Percentiles rank a stretch among this genome's conserved stretches.
phyloP scores from a whole-genome alignment of 331 rosid species.

The Prunus yedoensis region DNA sequence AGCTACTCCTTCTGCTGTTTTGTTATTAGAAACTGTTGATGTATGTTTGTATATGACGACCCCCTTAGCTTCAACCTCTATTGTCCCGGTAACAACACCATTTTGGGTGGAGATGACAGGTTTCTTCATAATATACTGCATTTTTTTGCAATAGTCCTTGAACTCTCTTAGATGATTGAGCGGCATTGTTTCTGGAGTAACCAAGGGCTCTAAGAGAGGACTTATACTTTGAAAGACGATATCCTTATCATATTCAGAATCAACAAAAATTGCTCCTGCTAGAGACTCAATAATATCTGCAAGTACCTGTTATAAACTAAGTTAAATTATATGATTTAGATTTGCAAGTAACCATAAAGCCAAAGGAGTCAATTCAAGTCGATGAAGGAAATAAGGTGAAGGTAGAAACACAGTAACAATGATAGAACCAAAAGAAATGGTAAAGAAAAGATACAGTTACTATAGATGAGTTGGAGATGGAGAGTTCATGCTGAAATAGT shows the following conservation, averaged over 20 bases:
- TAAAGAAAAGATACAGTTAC: no score
- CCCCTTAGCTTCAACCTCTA: slow-evolving; percentile 53
- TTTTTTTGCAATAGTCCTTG: slow-evolving; percentile 38
- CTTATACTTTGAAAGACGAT: slow-evolving; percentile 54
- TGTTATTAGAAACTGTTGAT: slow-evolving; percentile 15
- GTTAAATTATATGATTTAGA: no score
- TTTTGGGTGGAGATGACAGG: not conserved
- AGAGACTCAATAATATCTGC: slow-evolving; percentile 83
- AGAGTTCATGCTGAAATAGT: no score
- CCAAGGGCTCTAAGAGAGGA: slow-evolving; percentile 75
- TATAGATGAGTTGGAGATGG: no score
- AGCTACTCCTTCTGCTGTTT: slow-evolving; percentile 41
- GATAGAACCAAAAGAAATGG: no score
- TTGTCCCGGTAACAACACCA: slow-evolving; percentile 27
- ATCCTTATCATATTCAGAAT: slow-evolving; percentile 59
- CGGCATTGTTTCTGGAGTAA: slow-evolving; percentile 62
- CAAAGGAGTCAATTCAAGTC: no score
- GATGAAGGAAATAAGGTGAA: no score
- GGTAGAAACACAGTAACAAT: no score
- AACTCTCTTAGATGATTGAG: slow-evolving; percentile 53
- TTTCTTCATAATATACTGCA: slow-evolving; percentile 25
- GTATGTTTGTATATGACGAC: slow-evolving; percentile 20
- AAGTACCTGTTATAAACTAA: slow-evolving; percentile 51
- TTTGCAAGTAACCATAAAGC: no score
- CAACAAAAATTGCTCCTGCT: slow-evolving; percentile 84